A percentile compares a stretch with the other conserved stretches of the same genome.
Evolutionary conservation across 2,329 filamentous ascomycete genomes (phyloP).

Genomic region (Cladosporium oxysporum): DNA sequence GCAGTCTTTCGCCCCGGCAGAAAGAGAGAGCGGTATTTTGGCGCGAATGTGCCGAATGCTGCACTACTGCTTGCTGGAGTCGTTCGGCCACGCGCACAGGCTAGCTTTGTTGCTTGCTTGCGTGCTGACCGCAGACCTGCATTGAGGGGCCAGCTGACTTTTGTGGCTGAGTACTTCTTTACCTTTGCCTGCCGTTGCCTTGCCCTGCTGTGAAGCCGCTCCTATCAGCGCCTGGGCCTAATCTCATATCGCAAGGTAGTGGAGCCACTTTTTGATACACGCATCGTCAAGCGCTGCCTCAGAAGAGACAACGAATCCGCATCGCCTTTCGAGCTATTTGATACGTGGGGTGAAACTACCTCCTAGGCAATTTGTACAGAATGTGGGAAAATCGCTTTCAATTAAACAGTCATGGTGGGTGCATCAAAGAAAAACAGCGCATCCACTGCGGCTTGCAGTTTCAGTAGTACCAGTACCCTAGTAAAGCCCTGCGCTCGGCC

Average conservation of each 20-base stretch:
- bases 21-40: conserved; percentile 12
- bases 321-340: not conserved
- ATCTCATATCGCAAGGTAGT: not conserved
- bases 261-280: not conserved
- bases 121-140: conserved; percentile 16
- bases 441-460: conserved; percentile 19
- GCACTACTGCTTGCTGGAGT: conserved; percentile 1
- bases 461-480: conserved; percentile 21
- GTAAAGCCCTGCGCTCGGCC: conserved; percentile 20
- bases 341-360: not conserved
- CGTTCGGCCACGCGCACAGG: not conserved
- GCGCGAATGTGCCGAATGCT: conserved; percentile 1
- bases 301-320: not conserved
- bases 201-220: not conserved
- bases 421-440: conserved; percentile 19
- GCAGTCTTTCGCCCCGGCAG: not conserved
- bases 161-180: conserved; percentile 12
- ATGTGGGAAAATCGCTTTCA: conserved; percentile 17
- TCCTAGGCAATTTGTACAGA: not conserved
- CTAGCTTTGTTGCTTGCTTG: conserved; percentile 3
- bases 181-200: not conserved
- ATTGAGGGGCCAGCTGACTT: conserved; percentile 13
- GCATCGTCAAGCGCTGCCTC: not conserved
- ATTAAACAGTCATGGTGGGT: conserved; percentile 20
- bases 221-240: not conserved